A percentile compares a stretch with the other conserved stretches of the same genome.
These are phyloP conservation scores for Syzygium grande DNA, from an alignment of 345 rosid genomes.

Conservation along the genomic window DNA sequence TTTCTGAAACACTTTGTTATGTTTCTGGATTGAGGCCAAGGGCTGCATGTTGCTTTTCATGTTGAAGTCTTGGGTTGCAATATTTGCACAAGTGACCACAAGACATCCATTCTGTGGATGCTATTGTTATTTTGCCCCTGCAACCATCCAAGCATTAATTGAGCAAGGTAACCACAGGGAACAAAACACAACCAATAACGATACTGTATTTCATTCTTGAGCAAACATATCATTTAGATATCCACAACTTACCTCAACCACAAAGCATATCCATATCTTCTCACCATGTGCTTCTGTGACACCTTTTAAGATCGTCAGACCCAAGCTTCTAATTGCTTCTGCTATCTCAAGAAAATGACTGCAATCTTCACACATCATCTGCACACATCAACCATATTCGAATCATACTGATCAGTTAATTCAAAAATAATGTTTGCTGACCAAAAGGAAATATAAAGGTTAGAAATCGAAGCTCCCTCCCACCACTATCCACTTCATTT, in stretches of 20 bases:
- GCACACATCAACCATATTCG: slow-evolving; percentile 17
- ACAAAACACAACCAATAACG: neutral
- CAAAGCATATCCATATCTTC: slow-evolving; percentile 79
- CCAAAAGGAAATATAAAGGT: neutral
- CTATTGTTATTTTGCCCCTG: slow-evolving; percentile 69
- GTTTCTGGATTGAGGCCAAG: neutral
- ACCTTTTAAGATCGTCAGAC: slow-evolving; percentile 81
- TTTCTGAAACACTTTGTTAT: neutral
- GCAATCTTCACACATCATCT: slow-evolving; percentile 93
- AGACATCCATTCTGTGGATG: slow-evolving; percentile 86
- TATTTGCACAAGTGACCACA: slow-evolving; percentile 89
- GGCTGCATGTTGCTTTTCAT: neutral
- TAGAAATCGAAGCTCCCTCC: neutral
- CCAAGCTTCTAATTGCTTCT: slow-evolving; percentile 78
- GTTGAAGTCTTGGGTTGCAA: slow-evolving; percentile 59
- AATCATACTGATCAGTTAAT: neutral
- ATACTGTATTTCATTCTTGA: neutral
- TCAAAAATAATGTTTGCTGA: neutral
- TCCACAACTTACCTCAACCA: slow-evolving; percentile 64
- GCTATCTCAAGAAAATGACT: slow-evolving; percentile 93
- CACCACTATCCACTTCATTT: neutral
- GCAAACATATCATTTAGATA: neutral
- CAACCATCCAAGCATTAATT: slow-evolving; percentile 6
- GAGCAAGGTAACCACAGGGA: neutral
- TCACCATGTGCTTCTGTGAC: slow-evolving; percentile 69